Percentiles rank a stretch among this genome's conserved stretches.
phyloP scores from a whole-genome alignment of 2,329 filamentous ascomycete genomes.

The Aspergillus transmontanensis region DNA sequence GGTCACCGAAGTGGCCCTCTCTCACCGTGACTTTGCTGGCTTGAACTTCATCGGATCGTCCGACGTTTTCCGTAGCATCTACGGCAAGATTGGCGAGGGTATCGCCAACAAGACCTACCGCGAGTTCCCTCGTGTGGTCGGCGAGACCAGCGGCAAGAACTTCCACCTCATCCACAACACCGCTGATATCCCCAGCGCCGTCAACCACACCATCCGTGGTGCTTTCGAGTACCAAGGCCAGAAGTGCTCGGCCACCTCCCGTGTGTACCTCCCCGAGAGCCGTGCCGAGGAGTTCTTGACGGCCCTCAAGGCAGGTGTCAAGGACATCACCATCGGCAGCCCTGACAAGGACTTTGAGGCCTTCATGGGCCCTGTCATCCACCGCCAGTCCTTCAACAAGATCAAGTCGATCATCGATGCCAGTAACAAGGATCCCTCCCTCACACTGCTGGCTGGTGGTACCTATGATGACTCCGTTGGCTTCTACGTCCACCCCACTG shows the following conservation, averaged over 20 bases:
- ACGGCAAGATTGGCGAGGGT: conserved; percentile 76
- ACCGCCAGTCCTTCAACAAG: conserved; percentile 76
- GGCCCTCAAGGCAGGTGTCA: conserved; percentile 64
- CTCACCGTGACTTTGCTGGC: conserved; percentile 77
- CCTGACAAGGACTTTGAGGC: conserved; percentile 49
- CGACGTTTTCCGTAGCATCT: conserved; percentile 84
- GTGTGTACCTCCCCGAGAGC: conserved; percentile 74
- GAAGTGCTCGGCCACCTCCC: conserved; percentile 82
- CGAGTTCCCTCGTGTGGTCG: conserved; percentile 82
- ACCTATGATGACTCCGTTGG: conserved; percentile 74
- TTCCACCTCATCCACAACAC: conserved; percentile 78
- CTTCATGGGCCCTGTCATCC: conserved; percentile 84
- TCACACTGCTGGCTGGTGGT: conserved; percentile 73
- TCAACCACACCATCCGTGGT: conserved; percentile 76
- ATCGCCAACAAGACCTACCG: conserved; percentile 77
- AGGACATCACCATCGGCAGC: conserved; percentile 67
- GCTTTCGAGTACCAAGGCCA: conserved; percentile 89
- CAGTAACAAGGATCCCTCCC: conserved; percentile 70
- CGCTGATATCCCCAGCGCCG: conserved; percentile 75
- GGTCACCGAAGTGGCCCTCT: conserved; percentile 75
- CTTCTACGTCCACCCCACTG: conserved; percentile 78
- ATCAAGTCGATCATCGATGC: conserved; percentile 72
- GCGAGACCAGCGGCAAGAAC: conserved; percentile 90
- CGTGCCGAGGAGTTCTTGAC: conserved; percentile 71
- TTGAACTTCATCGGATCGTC: conserved; percentile 93